Conservation (phyloP, 1,284 basidiomycete species). For the Sphagnurus paluster region DNA sequence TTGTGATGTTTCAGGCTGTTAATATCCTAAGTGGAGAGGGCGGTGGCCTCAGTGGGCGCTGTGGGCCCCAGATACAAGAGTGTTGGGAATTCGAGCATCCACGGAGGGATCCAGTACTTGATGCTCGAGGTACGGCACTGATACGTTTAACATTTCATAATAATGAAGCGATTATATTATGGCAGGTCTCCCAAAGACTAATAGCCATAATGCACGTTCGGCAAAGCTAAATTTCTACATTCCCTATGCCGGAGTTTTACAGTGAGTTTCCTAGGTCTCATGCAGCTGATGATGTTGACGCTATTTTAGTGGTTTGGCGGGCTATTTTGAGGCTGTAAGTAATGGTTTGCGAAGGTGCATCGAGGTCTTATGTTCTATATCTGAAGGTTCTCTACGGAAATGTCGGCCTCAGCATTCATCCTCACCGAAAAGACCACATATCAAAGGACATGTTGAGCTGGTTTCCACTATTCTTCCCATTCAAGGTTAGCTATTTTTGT, state of each 20-base stretch:
- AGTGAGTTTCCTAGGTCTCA: slow-evolving; percentile 47
- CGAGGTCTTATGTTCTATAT: not conserved
- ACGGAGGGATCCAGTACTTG: slow-evolving; percentile 72
- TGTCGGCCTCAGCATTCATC: slow-evolving; percentile 92
- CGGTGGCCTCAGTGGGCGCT: slow-evolving; percentile 58
- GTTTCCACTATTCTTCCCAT: slow-evolving; percentile 98
- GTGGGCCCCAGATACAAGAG: slow-evolving; percentile 86
- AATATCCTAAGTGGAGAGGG: slow-evolving; percentile 82
- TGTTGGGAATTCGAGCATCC: slow-evolving; percentile 99
- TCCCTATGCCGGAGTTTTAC: slow-evolving; percentile 91
- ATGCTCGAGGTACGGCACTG: slow-evolving; percentile 59
- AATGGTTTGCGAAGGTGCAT: not conserved
- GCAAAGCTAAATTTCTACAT: slow-evolving; percentile 88
- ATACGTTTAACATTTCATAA: not conserved
- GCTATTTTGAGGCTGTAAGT: slow-evolving; percentile 90
- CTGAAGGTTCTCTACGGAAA: slow-evolving; percentile 74
- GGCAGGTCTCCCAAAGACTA: slow-evolving; percentile 78
- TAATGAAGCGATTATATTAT: not conserved
- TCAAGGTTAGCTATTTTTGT: slow-evolving; percentile 55
- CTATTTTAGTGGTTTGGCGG: slow-evolving; percentile 87
- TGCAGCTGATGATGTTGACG: not conserved
- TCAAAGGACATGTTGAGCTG: slow-evolving; percentile 97
- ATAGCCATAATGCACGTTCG: slow-evolving; percentile 85
- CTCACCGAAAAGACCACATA: slow-evolving; percentile 78
- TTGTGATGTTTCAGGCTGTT: slow-evolving; percentile 95